Evolutionary conservation across 2,329 filamentous ascomycete species (phyloP), one percentile per base, ranked within the genome.

Genomic region (Fusarium sp.): DNA sequence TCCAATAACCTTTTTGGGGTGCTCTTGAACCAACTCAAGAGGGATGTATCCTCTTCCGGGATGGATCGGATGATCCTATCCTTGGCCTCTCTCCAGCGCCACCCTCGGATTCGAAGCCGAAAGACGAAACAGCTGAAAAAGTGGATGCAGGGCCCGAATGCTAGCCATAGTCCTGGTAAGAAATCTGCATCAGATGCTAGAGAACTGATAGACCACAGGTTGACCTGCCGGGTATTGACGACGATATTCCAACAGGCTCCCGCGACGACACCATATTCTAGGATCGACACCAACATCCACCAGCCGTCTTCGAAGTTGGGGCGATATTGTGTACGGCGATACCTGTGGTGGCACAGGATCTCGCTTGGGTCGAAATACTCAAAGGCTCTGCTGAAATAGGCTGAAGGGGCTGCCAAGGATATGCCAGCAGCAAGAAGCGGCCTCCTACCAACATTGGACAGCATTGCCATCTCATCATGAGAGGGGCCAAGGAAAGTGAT

Each of bases 361-460:
- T 31, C 31, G 8, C 27, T 10, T n/a, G 64, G 59, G 31, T 63
- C 59, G n/a, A 60, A 62, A 42, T 67, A 63, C 6, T 67, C 64
- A 27, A 67, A 67, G n/a, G 64, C 58, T 40, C 64, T 63, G 24
- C 51, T 53, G 17, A 67, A 67, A 24, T 58, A 67, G 5, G 64
- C 49, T 6, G 59, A 67, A 20, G 64, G 64, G 27, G 59, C 57
- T 33, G 33, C 51, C 24, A 67, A 58, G 16, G 64, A 60, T 17
- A 67, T 24, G 40, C 38, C 59, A 38, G 35, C 36, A 16, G 64
- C 51, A 8, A 67, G 35, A 14, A 67, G 33, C 24, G 51, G 64
- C 5, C 64, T 29, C 14, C 64, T 24, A 36, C 64, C 64, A 7
- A 67, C 33, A 17, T 63, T 59, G 8, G 64, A 40, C 9, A 63